Percentiles rank a stretch among this genome's conserved stretches.
phyloP scores from a whole-genome alignment of 768 basidiomycete genomes.

The Tulasnella sp. region DNA sequence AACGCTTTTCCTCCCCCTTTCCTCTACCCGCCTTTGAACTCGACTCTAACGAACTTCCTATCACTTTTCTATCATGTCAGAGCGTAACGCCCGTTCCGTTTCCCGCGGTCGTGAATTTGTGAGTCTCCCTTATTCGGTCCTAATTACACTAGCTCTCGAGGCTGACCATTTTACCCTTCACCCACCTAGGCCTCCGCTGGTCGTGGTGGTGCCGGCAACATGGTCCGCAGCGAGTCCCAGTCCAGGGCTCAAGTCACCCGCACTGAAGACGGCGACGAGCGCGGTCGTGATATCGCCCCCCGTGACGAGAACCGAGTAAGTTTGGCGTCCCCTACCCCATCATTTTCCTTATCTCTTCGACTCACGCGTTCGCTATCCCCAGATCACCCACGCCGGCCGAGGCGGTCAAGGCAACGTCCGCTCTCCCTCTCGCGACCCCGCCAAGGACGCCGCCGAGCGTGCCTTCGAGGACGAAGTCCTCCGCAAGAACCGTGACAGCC shows the following conservation, averaged over 20 bases:
- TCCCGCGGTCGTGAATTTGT: constrained; percentile 67
- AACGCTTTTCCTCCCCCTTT: neutral
- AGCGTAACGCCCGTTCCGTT: constrained; percentile 48
- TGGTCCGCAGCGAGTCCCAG: constrained; percentile 31
- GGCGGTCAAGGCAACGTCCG: constrained; percentile 87
- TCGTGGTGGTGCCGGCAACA: constrained; percentile 43
- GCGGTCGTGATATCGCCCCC: constrained; percentile 62
- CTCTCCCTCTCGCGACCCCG: constrained; percentile 65
- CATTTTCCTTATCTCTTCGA: constrained; percentile 50
- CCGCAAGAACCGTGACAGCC: constrained; percentile 37
- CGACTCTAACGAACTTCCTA: constrained; percentile 8
- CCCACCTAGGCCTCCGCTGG: constrained; percentile 58
- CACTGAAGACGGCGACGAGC: constrained; percentile 53
- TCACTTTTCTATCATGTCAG: neutral
- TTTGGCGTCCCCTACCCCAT: constrained; percentile 29
- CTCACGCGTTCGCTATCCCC: neutral
- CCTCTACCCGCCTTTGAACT: constrained; percentile 9
- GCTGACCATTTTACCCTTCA: neutral
- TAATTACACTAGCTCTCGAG: neutral
- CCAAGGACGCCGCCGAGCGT: constrained; percentile 42
- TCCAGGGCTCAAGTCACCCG: constrained; percentile 16
- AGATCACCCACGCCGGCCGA: constrained; percentile 58
- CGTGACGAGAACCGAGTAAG: constrained; percentile 43
- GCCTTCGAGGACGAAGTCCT: constrained; percentile 36
- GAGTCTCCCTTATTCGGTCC: constrained; percentile 41